A percentile compares a stretch with the other conserved stretches of the same genome.
Conservation (phyloP, 176 grass and related monocot genomes). For the Triticum monococcum region DNA sequence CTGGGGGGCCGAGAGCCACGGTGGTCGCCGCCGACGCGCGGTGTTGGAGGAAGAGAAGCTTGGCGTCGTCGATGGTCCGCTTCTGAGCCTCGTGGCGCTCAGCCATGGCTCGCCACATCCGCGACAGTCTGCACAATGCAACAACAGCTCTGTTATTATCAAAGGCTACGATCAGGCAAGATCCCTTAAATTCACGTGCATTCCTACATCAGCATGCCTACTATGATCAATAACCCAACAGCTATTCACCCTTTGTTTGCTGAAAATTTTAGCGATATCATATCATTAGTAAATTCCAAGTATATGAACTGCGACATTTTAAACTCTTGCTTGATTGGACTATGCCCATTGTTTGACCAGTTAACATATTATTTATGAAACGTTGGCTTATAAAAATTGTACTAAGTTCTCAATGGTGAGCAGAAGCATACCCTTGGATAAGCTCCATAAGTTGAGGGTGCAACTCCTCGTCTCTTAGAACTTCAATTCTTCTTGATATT, state of each 20-base stretch:
- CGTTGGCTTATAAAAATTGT: neutral
- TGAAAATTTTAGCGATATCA: neutral
- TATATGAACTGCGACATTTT: neutral
- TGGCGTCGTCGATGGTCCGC: slow-evolving; percentile 71
- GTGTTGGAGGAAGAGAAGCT: slow-evolving; percentile 70
- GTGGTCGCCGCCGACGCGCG: slow-evolving; percentile 30
- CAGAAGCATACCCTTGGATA: slow-evolving; percentile 69
- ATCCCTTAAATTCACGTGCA: neutral
- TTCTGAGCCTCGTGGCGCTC: slow-evolving; percentile 87
- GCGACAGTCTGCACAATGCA: slow-evolving; percentile 50
- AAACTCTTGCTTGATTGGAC: neutral
- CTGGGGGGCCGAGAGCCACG: slow-evolving; percentile 17
- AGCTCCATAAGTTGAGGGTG: slow-evolving; percentile 83
- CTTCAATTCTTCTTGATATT: slow-evolving; percentile 84
- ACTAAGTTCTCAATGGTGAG: neutral
- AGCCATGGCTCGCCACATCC: slow-evolving; percentile 91
- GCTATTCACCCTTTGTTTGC: neutral
- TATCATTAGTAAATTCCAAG: neutral
- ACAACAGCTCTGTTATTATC: neutral
- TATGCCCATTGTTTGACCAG: neutral
- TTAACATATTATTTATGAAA: slow-evolving; percentile 24
- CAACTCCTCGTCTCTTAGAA: slow-evolving; percentile 79
- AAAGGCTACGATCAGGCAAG: neutral
- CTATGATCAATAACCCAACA: neutral
- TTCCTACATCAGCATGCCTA: neutral